Evolutionary conservation across 305 asterid species (phyloP), one percentile per base, ranked within the genome.

Genomic region (Fraxinus paxiana): DNA sequence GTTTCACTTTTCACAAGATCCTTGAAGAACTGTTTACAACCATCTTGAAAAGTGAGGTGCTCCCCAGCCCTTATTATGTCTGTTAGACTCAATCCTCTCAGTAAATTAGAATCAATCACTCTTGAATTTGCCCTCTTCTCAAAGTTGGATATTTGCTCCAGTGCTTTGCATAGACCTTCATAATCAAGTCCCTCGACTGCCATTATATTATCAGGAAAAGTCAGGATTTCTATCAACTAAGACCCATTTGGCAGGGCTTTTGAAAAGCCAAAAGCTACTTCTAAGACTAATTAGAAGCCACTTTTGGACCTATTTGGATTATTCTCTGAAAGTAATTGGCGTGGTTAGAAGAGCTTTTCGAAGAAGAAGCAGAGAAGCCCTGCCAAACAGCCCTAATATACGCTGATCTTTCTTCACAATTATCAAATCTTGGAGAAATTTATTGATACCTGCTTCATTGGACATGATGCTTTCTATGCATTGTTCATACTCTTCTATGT

Each of bases 11-110:
- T 78, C 73, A 72, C 17, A 24, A 90, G 78, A 74, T 84, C 90
- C 71, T 83, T 85, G 79, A 91, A 82, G 82, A 86, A 84, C 30
- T 81, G 77, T 76, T 83, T 90, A 77, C 93, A 90, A 30, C 96
- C 96, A 17, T 90, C 90, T 82, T 91, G 96, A 83, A 90, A 88
- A 20, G 77, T 41, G 17, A 91, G 87, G 67, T 35, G 90, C 82
- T 89, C 92, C 10, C 96, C 90, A 9, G 90, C 96, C 84, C 88
- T 84, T 67, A 31, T 87, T 77, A 91, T 83, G 79, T 89, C 96
- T 12, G 81, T 79, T 69, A 84, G 82, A 69, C 88, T 84, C 75
- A 91, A 77, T 82, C 92, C 93, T 87, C 82, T 87, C 83, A 90
- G 80, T 38, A 87, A 88, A 81, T 90, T 86, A 79, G 91, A 90